Evolutionary conservation across 1,139 yeast genomes (phyloP), one percentile per base, ranked within the genome.

Genomic region (Pichia sp.): DNA sequence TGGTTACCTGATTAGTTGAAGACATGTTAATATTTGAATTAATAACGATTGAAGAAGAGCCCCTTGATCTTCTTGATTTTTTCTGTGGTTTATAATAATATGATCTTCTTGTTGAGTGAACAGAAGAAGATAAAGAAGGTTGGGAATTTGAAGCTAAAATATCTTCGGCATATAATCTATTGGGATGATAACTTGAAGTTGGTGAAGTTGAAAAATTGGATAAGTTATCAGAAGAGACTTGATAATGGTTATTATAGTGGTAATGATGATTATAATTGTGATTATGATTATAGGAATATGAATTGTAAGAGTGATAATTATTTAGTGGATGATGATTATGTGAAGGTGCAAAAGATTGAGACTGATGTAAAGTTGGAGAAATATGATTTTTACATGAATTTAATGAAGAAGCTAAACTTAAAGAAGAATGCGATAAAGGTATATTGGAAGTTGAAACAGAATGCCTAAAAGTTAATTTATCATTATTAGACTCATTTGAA

Each of bases 101-200:
- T 14, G 50, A 53, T 40, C 59, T 48, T 35, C 59, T 51, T 2
- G 54, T 40, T n/a, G 54, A 41, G 22, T 43, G 41, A 16, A 43
- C 42, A 8, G 45, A 39, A 16, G 49, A 38, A 18, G 50, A 33
- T 19, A 43, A 30, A 6, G 29, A 15, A 9, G 43, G 21, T 22
- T 29, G 38, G 24, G 37, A 22, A 30, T 27, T 37, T 10, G 48
- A 14, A 9, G 34, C 11, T 3, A 38, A 2, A 11, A 48, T 41
- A 14, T 53, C 56, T 16, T 52, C 53, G 11, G 40, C 40, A n/a
- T 49, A 47, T 14, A 49, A 19, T 24, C 58, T 46, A 14, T 46
- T 46, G 7, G 54, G 36, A 29, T 51, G 44, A 35, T 51, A 50
- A 31, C 29, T 43, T n/a, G 40, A 24, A 7, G 36, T 31, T 10